Percentiles rank a stretch among this genome's conserved stretches.
phyloP scores from a whole-genome alignment of 805 yeast genomes.

The Saturnispora quitensis region DNA sequence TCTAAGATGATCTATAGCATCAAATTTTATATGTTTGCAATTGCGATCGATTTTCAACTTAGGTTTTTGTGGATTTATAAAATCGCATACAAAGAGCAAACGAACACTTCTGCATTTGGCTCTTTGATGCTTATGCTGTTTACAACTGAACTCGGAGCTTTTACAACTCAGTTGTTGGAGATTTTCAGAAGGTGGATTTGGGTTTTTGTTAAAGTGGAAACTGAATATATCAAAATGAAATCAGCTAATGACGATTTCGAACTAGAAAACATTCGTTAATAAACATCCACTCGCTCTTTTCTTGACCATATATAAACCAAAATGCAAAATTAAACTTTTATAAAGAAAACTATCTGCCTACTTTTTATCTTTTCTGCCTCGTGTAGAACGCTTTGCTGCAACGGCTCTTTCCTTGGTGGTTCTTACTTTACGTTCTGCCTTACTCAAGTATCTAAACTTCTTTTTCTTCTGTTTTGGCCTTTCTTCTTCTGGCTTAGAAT shows the following conservation, averaged over 20 bases:
- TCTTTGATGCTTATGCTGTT: conserved; percentile 20
- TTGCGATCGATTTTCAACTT: conserved; percentile 49
- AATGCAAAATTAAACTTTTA: neutral
- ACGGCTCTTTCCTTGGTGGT: conserved; percentile 34
- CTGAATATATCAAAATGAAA: conserved; percentile 42
- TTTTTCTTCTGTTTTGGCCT: conserved; percentile 44
- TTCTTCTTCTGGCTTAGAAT: conserved; percentile 27
- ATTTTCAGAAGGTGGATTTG: conserved; percentile 80
- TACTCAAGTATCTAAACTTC: conserved; percentile 83
- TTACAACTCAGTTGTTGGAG: conserved; percentile 64
- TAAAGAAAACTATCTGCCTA: neutral
- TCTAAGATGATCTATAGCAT: conserved; percentile 25
- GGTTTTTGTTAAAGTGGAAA: conserved; percentile 78
- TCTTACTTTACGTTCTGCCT: conserved; percentile 60
- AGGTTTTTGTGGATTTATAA: conserved; percentile 74
- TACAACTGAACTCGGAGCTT: conserved; percentile 50
- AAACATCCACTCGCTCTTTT: neutral
- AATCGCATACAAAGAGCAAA: conserved; percentile 15
- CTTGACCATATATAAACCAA: neutral
- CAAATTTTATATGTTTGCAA: conserved; percentile 45
- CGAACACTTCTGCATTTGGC: conserved; percentile 6
- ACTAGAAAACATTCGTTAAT: conserved; percentile 14
- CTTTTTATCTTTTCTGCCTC: conserved; percentile 18
- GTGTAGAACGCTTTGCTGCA: conserved; percentile 7
- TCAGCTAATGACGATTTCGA: conserved; percentile 15